Percentiles rank a stretch among this genome's conserved stretches.
Evolutionary conservation across 1,284 basidiomycete genomes (phyloP).

Genomic region (Puccinia triticina): DNA sequence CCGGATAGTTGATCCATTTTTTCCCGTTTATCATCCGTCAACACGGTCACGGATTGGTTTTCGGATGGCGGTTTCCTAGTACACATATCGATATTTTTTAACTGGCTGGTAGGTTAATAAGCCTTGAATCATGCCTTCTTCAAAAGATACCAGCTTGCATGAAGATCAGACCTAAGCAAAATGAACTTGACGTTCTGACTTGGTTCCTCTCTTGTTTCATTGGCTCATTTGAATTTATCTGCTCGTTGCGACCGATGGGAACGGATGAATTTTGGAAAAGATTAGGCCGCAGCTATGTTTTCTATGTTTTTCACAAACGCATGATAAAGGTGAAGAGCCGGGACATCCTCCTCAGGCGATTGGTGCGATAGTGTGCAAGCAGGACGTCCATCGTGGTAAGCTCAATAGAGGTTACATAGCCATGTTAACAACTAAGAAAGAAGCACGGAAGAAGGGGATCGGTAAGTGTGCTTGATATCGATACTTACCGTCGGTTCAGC

Average conservation of each 20-base stretch:
- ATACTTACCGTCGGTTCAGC: constrained; percentile 60
- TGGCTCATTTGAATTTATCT: background rate
- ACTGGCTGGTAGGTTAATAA: constrained; percentile 78
- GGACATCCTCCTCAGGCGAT: constrained; percentile 65
- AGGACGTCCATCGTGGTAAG: constrained; percentile 74
- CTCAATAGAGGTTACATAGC: constrained; percentile 92
- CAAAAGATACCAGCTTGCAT: background rate
- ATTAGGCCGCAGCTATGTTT: constrained; percentile 91
- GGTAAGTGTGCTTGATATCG: constrained; percentile 67
- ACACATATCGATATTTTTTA: constrained; percentile 75
- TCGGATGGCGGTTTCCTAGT: background rate
- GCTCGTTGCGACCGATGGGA: background rate
- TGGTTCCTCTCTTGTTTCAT: too few relatives aligned
- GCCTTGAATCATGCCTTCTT: background rate
- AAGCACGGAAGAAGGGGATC: constrained; percentile 83
- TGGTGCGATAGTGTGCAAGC: constrained; percentile 93
- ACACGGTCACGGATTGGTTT: background rate
- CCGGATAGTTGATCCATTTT: background rate
- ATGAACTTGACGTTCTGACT: background rate
- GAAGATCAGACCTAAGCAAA: background rate
- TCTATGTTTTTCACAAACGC: constrained; percentile 62
- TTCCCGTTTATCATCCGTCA: background rate
- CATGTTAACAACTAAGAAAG: constrained; percentile 85
- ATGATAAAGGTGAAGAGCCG: constrained; percentile 52
- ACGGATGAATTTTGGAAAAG: background rate